These are phyloP conservation scores for Cladosporium halotolerans DNA, from an alignment of 2,329 filamentous ascomycete species.

Conservation along the genomic window DNA sequence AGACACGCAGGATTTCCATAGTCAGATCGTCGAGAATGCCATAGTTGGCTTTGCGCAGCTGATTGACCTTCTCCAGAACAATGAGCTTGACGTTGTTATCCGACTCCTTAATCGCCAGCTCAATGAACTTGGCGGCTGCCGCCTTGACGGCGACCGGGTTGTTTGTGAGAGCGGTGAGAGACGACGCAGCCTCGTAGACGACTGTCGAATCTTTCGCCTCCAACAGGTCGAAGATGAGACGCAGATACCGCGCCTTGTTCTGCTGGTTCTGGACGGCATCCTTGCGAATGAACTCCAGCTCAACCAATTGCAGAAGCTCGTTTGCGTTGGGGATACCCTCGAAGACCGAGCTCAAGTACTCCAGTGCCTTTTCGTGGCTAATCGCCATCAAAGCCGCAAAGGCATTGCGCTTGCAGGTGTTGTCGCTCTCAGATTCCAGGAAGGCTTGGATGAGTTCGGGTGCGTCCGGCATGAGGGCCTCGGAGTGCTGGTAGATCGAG, in stretches of 20 bases:
- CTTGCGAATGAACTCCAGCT: conserved; percentile 95
- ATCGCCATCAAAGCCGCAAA: conserved; percentile 88
- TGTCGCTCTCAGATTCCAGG: conserved; percentile 82
- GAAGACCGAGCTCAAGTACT: conserved; percentile 82
- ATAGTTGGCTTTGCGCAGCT: conserved; percentile 79
- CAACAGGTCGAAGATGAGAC: conserved; percentile 91
- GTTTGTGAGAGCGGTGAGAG: conserved; percentile 84
- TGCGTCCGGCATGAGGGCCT: conserved; percentile 88
- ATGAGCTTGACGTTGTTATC: conserved; percentile 99
- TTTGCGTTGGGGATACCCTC: conserved; percentile 92
- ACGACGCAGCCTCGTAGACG: conserved; percentile 94
- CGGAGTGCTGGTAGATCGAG: conserved; percentile 86
- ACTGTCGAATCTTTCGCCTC: conserved; percentile 92
- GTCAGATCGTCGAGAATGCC: conserved; percentile 87
- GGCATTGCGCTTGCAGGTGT: conserved; percentile 95
- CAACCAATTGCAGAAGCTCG: conserved; percentile 84
- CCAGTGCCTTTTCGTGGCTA: conserved; percentile 84
- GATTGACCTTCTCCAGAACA: conserved; percentile 87
- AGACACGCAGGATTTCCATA: conserved; percentile 93
- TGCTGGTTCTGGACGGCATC: conserved; percentile 91
- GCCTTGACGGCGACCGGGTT: conserved; percentile 98
- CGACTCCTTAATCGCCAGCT: conserved; percentile 92
- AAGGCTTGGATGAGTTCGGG: conserved; percentile 86
- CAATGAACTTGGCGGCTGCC: conserved; percentile 90
- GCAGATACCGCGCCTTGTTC: conserved; percentile 91